Conservation (phyloP, 805 yeast species). For the Hyphopichia homilentoma region DNA sequence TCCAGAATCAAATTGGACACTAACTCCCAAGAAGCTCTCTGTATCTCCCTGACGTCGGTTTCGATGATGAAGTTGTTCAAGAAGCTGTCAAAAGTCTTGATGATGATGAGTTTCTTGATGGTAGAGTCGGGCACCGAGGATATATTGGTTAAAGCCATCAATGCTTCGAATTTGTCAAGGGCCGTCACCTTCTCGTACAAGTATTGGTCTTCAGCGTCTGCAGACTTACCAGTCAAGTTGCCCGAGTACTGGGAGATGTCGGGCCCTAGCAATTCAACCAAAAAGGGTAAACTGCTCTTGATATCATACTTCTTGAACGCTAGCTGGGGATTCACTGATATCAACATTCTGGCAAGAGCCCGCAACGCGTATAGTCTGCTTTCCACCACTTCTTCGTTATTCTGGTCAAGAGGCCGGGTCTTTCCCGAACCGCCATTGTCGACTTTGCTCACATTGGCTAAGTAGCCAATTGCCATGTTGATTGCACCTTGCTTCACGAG, state of each 20-base stretch:
- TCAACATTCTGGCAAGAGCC: conserved; percentile 42
- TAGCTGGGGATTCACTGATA: conserved; percentile 39
- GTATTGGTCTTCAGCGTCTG: conserved; percentile 11
- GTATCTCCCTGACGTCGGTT: conserved; percentile 40
- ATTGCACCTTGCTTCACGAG: conserved; percentile 46
- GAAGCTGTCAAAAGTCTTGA: conserved; percentile 46
- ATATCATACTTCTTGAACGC: conserved; percentile 39
- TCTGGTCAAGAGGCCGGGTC: conserved; percentile 15
- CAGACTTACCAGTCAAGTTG: not conserved
- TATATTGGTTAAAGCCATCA: conserved; percentile 66
- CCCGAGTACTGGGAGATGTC: conserved; percentile 19
- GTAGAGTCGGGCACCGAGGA: conserved; percentile 45
- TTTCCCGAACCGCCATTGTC: conserved; percentile 6
- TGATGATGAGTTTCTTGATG: conserved; percentile 32
- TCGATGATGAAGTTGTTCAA: conserved; percentile 41
- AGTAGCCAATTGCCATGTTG: conserved; percentile 33
- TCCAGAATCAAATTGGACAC: conserved; percentile 53
- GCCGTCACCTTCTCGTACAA: conserved; percentile 26
- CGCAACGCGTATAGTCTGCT: conserved; percentile 32
- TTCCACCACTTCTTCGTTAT: conserved; percentile 14
- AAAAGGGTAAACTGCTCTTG: conserved; percentile 44
- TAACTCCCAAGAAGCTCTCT: conserved; percentile 60
- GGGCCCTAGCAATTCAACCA: conserved; percentile 44
- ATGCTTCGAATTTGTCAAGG: conserved; percentile 49
- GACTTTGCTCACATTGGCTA: conserved; percentile 23